Percentiles rank a stretch among this genome's conserved stretches.
Evolutionary conservation across 2,329 filamentous ascomycete genomes (phyloP).

Genomic region (Nemania diffusa): DNA sequence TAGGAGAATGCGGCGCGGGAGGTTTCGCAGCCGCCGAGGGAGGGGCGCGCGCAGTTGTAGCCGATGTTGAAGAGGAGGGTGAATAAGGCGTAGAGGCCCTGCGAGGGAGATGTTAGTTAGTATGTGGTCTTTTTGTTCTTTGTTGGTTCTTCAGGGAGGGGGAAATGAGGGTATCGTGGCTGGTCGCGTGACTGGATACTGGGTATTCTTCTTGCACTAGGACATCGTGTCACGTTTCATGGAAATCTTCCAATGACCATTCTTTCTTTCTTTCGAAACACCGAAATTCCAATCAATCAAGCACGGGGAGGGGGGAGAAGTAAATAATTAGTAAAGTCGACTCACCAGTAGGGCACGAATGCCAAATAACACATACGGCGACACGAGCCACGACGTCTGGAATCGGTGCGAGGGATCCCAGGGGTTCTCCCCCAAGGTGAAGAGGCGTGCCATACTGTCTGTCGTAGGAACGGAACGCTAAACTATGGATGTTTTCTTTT

Average conservation of each 20-base stretch:
- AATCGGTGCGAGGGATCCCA: conserved; percentile 73
- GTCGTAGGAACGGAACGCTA: background rate
- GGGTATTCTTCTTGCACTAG: no score
- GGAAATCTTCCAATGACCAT: no score
- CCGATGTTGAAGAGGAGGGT: conserved; percentile 76
- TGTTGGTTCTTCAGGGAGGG: no score
- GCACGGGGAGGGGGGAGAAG: no score
- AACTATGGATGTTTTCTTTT: no score
- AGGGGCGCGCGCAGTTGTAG: conserved; percentile 67
- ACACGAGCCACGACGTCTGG: conserved; percentile 83
- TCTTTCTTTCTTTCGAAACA: background rate
- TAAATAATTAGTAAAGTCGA: no score
- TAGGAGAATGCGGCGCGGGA: conserved; percentile 75
- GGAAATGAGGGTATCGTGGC: no score
- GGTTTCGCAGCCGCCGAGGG: conserved; percentile 54
- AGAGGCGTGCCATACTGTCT: conserved; percentile 31
- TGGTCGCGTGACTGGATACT: no score
- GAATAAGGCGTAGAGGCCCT: conserved; percentile 73
- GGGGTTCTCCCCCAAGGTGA: conserved; percentile 42
- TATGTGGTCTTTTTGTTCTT: background rate
- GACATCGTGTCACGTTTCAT: no score
- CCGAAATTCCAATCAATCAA: no score
- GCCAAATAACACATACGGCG: conserved; percentile 69
- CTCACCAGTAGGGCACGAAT: conserved; percentile 66
- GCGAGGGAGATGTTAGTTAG: conserved; percentile 33